Evolutionary conservation across 2,329 filamentous ascomycete species (phyloP).

Genomic region (Didymella keratinophila): DNA sequence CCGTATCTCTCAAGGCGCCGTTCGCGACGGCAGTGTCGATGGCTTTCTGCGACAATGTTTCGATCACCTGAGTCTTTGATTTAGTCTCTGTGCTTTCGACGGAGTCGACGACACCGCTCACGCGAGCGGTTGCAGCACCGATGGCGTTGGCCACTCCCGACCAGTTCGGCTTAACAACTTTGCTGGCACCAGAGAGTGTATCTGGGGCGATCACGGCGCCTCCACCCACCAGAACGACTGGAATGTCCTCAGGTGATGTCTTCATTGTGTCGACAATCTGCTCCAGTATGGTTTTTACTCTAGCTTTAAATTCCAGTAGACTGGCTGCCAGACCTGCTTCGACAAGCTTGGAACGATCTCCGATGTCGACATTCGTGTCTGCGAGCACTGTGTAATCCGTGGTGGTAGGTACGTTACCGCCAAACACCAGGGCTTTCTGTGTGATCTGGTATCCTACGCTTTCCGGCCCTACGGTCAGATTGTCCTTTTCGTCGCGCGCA

Average conservation of each 20-base stretch:
- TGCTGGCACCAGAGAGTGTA: conserved; percentile 62
- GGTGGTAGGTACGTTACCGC: neutral
- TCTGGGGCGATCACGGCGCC: conserved; percentile 67
- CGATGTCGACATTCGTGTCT: neutral
- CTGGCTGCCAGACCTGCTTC: conserved; percentile 26
- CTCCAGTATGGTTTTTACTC: conserved; percentile 62
- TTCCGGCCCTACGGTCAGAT: neutral
- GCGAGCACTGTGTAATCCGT: neutral
- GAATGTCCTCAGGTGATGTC: conserved; percentile 64
- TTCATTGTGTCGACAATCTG: conserved; percentile 68
- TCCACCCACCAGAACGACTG: conserved; percentile 69
- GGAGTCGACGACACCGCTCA: conserved; percentile 35
- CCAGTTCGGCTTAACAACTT: conserved; percentile 64
- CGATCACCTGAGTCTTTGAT: too few species aligned
- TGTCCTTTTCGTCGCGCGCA: conserved; percentile 38
- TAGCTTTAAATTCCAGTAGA: conserved; percentile 46
- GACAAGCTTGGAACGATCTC: conserved; percentile 45
- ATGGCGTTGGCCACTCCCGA: conserved; percentile 70
- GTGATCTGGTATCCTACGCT: neutral
- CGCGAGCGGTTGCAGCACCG: conserved; percentile 67
- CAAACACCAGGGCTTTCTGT: neutral
- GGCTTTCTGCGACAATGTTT: too few species aligned
- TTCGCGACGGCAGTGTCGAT: too few species aligned
- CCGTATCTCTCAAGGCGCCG: too few species aligned
- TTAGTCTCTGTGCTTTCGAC: too few species aligned